Evolutionary conservation across 164 flowering plant genomes (phyloP).

Genomic region (Cinnamomum micranthum): DNA sequence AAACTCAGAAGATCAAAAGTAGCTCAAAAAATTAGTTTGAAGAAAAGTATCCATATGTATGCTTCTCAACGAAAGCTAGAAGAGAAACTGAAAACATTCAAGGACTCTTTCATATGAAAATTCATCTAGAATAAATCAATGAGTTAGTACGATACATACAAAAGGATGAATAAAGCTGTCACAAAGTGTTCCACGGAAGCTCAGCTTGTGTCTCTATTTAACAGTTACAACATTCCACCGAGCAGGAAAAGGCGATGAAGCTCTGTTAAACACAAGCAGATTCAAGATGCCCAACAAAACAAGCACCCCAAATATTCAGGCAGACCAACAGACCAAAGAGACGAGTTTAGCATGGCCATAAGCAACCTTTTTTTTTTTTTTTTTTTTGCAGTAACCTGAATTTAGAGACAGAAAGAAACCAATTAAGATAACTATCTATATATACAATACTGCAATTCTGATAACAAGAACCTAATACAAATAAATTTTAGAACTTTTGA

Average conservation of each 20-base stretch:
- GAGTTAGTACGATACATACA: constrained; percentile 23
- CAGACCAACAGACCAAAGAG: background rate
- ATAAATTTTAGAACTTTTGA: no score
- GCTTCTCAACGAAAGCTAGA: background rate
- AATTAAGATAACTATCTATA: no score
- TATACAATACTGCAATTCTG: no score
- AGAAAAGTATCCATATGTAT: background rate
- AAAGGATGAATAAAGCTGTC: constrained; percentile 13
- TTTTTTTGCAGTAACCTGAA: background rate
- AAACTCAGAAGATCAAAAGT: no score
- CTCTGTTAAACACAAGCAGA: background rate
- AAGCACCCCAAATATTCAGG: background rate
- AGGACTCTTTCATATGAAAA: background rate
- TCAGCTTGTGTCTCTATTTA: background rate
- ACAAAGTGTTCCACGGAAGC: background rate
- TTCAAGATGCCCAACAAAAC: background rate
- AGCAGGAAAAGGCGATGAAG: background rate
- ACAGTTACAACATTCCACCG: background rate
- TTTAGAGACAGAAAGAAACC: background rate
- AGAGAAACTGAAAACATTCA: background rate
- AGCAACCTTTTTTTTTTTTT: background rate
- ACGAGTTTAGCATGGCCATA: background rate
- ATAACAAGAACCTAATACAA: no score
- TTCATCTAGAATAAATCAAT: background rate
- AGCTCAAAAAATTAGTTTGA: no score